phyloP scores from a whole-genome alignment of 805 yeast genomes.

The Barnettozyma botsteinii region DNA sequence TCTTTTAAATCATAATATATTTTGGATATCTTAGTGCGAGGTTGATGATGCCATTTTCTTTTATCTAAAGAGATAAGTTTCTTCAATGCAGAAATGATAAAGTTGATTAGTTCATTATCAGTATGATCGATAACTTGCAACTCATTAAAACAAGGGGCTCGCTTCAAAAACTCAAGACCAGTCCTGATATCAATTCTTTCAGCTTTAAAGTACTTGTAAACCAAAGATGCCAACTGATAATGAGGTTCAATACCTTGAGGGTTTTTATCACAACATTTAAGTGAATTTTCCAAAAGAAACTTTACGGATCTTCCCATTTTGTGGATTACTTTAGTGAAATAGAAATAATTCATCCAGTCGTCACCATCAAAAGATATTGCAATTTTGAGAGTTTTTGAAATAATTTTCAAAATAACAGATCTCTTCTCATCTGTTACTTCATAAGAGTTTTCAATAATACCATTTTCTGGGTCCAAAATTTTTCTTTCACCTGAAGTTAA shows the following conservation, averaged over 20 bases:
- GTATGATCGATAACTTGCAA: constrained; percentile 16
- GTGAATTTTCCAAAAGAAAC: constrained; percentile 36
- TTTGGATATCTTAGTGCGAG: constrained; percentile 64
- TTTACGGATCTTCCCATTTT: constrained; percentile 37
- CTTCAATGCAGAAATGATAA: constrained; percentile 43
- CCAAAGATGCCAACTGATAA: constrained; percentile 52
- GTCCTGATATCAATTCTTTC: constrained; percentile 30
- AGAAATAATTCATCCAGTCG: constrained; percentile 61
- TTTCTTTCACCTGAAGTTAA: constrained; percentile 17
- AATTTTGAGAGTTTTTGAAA: constrained; percentile 38
- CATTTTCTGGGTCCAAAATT: constrained; percentile 20
- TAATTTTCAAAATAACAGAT: constrained; percentile 27
- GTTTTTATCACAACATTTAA: constrained; percentile 38
- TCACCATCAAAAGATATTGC: constrained; percentile 39
- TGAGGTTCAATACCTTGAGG: constrained; percentile 64
- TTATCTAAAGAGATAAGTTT: constrained; percentile 57
- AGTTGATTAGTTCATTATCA: constrained; percentile 21
- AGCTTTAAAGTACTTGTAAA: constrained; percentile 48
- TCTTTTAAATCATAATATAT: constrained; percentile 51
- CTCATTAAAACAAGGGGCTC: constrained; percentile 25
- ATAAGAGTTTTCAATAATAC: constrained; percentile 6
- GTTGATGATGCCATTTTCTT: constrained; percentile 89
- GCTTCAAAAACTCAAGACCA: constrained; percentile 37
- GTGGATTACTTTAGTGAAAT: constrained; percentile 50
- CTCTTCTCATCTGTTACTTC: constrained; percentile 5